These are phyloP conservation scores for Sergeia podlipaevii DNA, from an alignment of 208 protist species.

Conservation along the genomic window DNA sequence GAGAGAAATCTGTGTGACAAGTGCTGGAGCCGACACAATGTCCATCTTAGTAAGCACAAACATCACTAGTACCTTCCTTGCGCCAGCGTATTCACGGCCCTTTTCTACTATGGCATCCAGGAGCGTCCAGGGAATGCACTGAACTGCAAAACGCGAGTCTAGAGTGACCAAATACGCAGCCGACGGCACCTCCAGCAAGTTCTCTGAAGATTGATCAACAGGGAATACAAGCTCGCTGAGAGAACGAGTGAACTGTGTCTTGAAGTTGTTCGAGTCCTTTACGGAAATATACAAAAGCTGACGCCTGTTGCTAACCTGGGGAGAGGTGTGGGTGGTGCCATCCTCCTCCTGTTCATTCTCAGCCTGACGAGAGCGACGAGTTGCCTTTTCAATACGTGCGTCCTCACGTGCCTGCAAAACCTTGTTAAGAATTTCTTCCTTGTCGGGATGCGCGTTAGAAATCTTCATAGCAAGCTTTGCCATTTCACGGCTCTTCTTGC, in stretches of 20 bases:
- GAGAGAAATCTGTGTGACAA: constrained; percentile 77
- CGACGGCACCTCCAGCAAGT: constrained; percentile 59
- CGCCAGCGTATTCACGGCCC: constrained; percentile 41
- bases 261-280: constrained; percentile 61
- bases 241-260: constrained; percentile 62
- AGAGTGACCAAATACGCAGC: constrained; percentile 75
- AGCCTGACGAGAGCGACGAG: constrained; percentile 3
- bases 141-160: constrained; percentile 77
- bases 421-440: constrained; percentile 74
- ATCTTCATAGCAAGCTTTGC: constrained; percentile 78
- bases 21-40: constrained; percentile 60
- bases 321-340: constrained; percentile 1
- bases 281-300: constrained; percentile 62
- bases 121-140: constrained; percentile 78
- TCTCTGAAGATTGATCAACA: neutral
- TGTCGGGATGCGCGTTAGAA: constrained; percentile 83
- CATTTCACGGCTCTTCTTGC: constrained; percentile 70
- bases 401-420: constrained; percentile 74
- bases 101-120: constrained; percentile 75
- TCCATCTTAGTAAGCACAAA: constrained; percentile 84
- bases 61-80: constrained; percentile 58
- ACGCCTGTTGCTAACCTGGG: constrained; percentile 35
- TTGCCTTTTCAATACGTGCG: constrained; percentile 45
- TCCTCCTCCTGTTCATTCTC: constrained; percentile 6
- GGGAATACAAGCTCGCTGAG: constrained; percentile 66